Evolutionary conservation across 441 rosid genomes (phyloP).

Genomic region (Dalechampia spathulata): DNA sequence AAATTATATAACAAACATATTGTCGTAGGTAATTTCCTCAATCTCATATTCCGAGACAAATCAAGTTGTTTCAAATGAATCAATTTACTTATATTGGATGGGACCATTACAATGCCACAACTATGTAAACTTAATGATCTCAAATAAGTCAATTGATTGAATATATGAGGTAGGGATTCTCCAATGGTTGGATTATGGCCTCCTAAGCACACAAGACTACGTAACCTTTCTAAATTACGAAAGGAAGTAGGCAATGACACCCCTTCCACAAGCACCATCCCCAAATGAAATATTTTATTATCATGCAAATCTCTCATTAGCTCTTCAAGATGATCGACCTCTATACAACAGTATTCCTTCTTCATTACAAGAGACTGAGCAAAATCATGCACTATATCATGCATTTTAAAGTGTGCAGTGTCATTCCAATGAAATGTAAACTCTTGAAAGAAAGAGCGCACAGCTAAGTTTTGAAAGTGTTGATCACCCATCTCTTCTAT

Average conservation of each 20-base stretch:
- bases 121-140: background rate
- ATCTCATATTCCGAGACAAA: background rate
- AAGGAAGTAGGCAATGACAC: background rate
- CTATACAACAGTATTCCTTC: background rate
- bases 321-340: background rate
- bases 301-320: background rate
- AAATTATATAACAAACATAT: slow-evolving; percentile 1
- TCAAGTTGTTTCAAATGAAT: slow-evolving; percentile 5
- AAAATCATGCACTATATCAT: slow-evolving; percentile 13
- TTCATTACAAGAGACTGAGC: background rate
- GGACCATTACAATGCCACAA: background rate
- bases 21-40: background rate
- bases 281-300: background rate
- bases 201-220: background rate
- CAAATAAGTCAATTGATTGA: background rate
- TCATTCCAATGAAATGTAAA: too few relatives aligned
- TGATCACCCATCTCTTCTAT: background rate
- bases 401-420: slow-evolving; percentile 14
- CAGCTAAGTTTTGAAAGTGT: background rate
- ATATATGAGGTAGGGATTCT: background rate
- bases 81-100: background rate
- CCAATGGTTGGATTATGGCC: too few relatives aligned
- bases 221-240: background rate
- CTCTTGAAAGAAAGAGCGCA: slow-evolving; percentile 8
- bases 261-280: background rate